Conservation (phyloP, 306 rosid genomes). For the Quillaja saponaria region DNA sequence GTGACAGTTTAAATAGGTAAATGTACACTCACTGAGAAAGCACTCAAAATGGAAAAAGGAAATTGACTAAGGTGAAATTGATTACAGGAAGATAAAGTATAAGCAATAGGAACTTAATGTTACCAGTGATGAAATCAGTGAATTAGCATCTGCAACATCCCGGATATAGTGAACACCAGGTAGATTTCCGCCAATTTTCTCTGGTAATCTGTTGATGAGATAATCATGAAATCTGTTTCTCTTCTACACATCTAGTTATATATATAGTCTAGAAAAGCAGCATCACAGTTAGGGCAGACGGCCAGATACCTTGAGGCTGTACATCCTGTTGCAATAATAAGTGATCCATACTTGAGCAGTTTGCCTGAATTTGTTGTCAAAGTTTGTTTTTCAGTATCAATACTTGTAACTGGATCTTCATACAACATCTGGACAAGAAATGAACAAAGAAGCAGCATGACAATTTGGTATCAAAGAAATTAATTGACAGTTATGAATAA, state of each 20-base stretch:
- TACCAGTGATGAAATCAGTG: conserved; percentile 74
- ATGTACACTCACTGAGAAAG: too few species aligned
- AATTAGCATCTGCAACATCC: conserved; percentile 90
- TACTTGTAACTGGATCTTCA: conserved; percentile 63
- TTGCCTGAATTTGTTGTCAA: conserved; percentile 79
- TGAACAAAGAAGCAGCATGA: conserved; percentile 10
- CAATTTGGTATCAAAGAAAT: conserved; percentile 20
- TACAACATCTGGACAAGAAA: conserved; percentile 59
- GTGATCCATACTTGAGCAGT: conserved; percentile 79
- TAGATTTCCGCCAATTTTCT: conserved; percentile 84
- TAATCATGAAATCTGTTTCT: conserved; percentile 26
- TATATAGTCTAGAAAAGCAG: conserved; percentile 1
- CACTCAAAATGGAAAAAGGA: too few species aligned
- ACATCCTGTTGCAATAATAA: conserved; percentile 80
- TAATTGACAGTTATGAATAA: too few species aligned
- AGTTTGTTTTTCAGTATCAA: conserved; percentile 69
- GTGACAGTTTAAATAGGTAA: too few species aligned
- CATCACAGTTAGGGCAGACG: conserved; percentile 20
- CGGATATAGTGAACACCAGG: conserved; percentile 92
- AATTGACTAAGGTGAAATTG: too few species aligned
- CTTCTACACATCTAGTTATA: conserved; percentile 23
- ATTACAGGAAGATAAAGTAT: conserved; percentile 13
- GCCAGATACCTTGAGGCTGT: conserved; percentile 73
- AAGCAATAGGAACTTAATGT: conserved; percentile 10
- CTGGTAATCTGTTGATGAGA: conserved; percentile 67